phyloP scores from a whole-genome alignment of 164 flowering plant genomes.

The Saururus chinensis region DNA sequence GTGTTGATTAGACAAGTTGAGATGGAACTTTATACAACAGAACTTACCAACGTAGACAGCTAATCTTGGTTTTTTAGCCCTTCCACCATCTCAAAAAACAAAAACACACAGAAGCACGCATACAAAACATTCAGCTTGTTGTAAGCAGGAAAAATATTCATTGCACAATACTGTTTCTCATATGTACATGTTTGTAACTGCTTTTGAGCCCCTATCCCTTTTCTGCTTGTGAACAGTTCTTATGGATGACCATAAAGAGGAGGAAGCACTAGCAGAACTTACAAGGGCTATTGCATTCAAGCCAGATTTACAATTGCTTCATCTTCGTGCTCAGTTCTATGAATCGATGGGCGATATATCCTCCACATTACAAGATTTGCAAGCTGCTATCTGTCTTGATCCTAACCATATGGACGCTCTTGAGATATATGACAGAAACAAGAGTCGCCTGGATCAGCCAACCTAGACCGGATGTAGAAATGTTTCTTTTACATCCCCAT shows the following conservation, averaged over 20 bases:
- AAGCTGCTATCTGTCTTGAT: constrained; percentile 87
- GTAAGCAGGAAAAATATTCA: not conserved
- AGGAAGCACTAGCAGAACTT: constrained; percentile 76
- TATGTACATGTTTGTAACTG: not conserved
- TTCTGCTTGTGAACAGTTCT: constrained; percentile 34
- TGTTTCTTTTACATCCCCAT: not conserved
- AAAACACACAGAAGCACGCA: too few species aligned
- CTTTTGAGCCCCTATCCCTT: not conserved
- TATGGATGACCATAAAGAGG: constrained; percentile 90
- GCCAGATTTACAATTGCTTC: constrained; percentile 73
- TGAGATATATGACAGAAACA: constrained; percentile 40
- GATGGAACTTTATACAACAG: too few species aligned
- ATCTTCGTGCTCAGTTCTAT: constrained; percentile 84
- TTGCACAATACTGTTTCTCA: not conserved
- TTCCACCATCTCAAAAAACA: too few species aligned
- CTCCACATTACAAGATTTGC: constrained; percentile 59
- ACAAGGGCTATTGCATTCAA: constrained; percentile 66
- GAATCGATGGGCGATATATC: constrained; percentile 56
- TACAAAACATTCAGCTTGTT: not conserved
- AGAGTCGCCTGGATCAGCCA: not conserved
- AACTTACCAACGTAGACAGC: too few species aligned
- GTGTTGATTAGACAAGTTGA: too few species aligned
- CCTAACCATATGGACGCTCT: constrained; percentile 52
- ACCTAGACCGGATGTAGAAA: constrained; percentile 3
- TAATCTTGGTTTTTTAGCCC: too few species aligned